Evolutionary conservation across 2,329 filamentous ascomycete genomes (phyloP), one percentile per base, ranked within the genome.

Genomic region (Aureobasidium lini): DNA sequence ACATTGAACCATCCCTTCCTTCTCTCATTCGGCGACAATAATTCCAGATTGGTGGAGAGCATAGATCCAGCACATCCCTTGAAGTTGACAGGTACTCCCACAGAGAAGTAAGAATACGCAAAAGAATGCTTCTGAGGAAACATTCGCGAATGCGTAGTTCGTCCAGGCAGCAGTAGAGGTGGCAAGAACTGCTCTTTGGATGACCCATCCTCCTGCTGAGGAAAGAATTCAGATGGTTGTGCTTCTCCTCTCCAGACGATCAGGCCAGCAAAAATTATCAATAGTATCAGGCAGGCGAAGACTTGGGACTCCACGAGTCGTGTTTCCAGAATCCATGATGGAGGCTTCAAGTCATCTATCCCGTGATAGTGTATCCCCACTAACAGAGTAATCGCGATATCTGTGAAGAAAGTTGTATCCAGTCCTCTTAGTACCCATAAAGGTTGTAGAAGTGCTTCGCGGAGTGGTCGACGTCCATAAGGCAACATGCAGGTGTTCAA

Each of bases 61-160:
- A 87, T 75, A 9, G 79, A 79, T 47, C 79, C 80, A n/a, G 76
- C 72, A 43, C 73, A 74, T 6, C 84, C 85, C 53, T 75, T 73
- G 70, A 81, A 84, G n/a, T 80, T 80, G 28, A 90, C 78, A 0
- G 87, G 87, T 42, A 88, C 77, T 0, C 87, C 87, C 29, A 85
- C 83, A 47, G 85, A 77, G 1, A 91, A 79, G 69, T 90, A 90
- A 0, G 85, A 84, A 68, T 90, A 89, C 0, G 76, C 76, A 67
- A 92, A 91, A 0, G 79, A 79, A 68, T 90, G 85, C 61, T 80
- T 82, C 67, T 83, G 79, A 0, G 88, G 88, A 60, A 86, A 84
- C n/a, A 87, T 69, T 16, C 87, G 78, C 4, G 80, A 75, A 69
- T 91, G 88, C 2, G 79, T 84, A 13, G 84, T 89, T 46, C 75